A percentile compares a stretch with the other conserved stretches of the same genome.
These are phyloP conservation scores for Phytopythium kandeliae DNA, from an alignment of 352 stramenopile species.

Conservation along the genomic window DNA sequence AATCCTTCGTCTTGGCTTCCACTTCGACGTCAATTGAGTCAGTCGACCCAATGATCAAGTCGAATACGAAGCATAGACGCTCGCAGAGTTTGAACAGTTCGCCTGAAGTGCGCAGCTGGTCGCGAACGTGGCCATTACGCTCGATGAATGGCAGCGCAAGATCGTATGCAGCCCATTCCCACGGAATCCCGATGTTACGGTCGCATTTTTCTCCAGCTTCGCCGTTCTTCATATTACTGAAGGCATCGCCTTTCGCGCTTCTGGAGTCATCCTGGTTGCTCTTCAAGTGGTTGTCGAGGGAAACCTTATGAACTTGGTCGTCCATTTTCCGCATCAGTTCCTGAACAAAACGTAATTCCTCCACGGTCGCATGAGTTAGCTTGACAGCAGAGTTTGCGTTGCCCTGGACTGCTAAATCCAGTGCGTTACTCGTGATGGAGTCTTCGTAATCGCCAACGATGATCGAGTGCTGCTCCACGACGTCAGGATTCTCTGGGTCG, in stretches of 20 bases:
- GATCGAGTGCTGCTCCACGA: constrained; percentile 65
- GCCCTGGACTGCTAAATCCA: constrained; percentile 15
- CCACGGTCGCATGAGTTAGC: not conserved
- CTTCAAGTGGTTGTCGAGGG: not conserved
- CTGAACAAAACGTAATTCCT: constrained; percentile 42
- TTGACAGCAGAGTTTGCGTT: not conserved
- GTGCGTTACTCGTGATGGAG: constrained; percentile 20
- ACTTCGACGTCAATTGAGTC: not conserved
- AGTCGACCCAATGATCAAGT: not conserved
- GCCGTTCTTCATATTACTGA: too few relatives aligned
- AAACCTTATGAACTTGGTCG: not conserved
- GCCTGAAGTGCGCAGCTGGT: constrained; percentile 51
- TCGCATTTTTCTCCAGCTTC: not conserved
- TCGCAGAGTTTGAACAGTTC: constrained; percentile 40
- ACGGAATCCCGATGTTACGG: not conserved
- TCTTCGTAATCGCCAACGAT: constrained; percentile 75
- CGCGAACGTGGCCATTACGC: constrained; percentile 29
- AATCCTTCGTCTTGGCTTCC: not conserved
- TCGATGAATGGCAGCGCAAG: constrained; percentile 48
- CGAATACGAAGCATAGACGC: constrained; percentile 21
- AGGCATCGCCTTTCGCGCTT: not conserved
- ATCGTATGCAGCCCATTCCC: constrained; percentile 36
- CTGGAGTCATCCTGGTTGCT: not conserved
- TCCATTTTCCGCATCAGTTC: constrained; percentile 48
- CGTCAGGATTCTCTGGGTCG: constrained; percentile 45